Percentiles rank a stretch among this genome's conserved stretches.
phyloP scores from a whole-genome alignment of 1,284 basidiomycete genomes.

The Lentinula novae-zelandiae region DNA sequence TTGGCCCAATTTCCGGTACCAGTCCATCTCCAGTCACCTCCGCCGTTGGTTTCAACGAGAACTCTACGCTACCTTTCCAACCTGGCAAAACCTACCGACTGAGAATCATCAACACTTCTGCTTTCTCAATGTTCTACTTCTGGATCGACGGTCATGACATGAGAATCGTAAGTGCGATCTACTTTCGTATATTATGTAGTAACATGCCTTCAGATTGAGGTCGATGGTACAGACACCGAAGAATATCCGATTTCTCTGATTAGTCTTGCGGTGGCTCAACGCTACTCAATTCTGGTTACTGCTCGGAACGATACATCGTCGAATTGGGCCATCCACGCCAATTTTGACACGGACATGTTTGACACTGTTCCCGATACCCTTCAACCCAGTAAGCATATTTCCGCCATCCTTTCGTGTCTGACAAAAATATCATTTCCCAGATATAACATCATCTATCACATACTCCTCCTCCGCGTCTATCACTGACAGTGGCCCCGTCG shows the following conservation, averaged over 20 bases:
- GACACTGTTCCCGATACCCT: slow-evolving; percentile 72
- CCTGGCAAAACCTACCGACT: slow-evolving; percentile 79
- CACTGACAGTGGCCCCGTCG: slow-evolving; percentile 46
- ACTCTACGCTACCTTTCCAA: slow-evolving; percentile 80
- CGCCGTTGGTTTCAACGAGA: slow-evolving; percentile 79
- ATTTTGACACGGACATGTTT: slow-evolving; percentile 88
- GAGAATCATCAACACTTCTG: slow-evolving; percentile 77
- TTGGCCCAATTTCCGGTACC: slow-evolving; percentile 53
- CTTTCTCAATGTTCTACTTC: slow-evolving; percentile 75
- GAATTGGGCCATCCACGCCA: slow-evolving; percentile 89
- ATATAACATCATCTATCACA: slow-evolving; percentile 74
- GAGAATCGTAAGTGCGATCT: slow-evolving; percentile 64
- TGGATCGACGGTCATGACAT: slow-evolving; percentile 93
- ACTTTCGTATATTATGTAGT: background rate
- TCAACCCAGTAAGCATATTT: slow-evolving; percentile 60
- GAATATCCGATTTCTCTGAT: slow-evolving; percentile 70
- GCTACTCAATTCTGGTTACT: slow-evolving; percentile 90
- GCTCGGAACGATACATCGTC: slow-evolving; percentile 80
- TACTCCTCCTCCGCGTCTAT: slow-evolving; percentile 52
- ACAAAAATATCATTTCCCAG: slow-evolving; percentile 28
- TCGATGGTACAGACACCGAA: slow-evolving; percentile 82
- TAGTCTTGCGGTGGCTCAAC: slow-evolving; percentile 81
- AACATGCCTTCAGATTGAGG: slow-evolving; percentile 32
- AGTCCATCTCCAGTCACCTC: slow-evolving; percentile 44
- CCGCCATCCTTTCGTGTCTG: background rate